These are phyloP conservation scores for Moesziomyces aphidis DNA, from an alignment of 1,284 basidiomycete genomes.

Conservation along the genomic window DNA sequence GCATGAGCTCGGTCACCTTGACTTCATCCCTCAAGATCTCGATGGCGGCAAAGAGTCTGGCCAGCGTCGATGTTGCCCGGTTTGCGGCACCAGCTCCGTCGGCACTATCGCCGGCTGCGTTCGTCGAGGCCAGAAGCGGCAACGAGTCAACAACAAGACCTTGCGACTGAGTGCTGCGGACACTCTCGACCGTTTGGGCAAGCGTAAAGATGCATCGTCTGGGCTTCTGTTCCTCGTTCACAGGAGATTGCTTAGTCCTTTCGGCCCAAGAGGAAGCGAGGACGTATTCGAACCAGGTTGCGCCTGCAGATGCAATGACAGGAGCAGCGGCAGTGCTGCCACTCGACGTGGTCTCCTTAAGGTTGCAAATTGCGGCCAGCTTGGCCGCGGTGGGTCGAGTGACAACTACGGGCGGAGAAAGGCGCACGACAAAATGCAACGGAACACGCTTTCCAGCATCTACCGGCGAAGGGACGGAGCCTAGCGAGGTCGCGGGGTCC, in stretches of 20 bases:
- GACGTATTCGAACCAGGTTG: conserved; percentile 46
- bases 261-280: conserved; percentile 32
- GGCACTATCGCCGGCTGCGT: conserved; percentile 14
- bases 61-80: conserved; percentile 8
- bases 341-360: conserved; percentile 17
- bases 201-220: conserved; percentile 37
- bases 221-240: conserved; percentile 1
- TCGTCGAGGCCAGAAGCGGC: conserved; percentile 11
- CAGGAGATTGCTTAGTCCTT: conserved; percentile 7
- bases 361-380: conserved; percentile 40
- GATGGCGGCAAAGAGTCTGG: conserved; percentile 42
- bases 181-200: conserved; percentile 34
- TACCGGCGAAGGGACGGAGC: conserved; percentile 11
- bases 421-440: conserved; percentile 28
- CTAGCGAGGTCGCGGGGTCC: conserved; percentile 13
- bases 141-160: conserved; percentile 41
- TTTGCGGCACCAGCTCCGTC: conserved; percentile 11
- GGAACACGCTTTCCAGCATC: conserved; percentile 18
- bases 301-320: neutral
- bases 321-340: conserved; percentile 1
- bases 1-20: conserved; percentile 43
- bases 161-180: conserved; percentile 35
- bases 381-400: conserved; percentile 41
- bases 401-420: conserved; percentile 43
- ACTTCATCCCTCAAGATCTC: conserved; percentile 43